Conservation (phyloP, 768 basidiomycete genomes). For the Udeniomyces megalosporus region DNA sequence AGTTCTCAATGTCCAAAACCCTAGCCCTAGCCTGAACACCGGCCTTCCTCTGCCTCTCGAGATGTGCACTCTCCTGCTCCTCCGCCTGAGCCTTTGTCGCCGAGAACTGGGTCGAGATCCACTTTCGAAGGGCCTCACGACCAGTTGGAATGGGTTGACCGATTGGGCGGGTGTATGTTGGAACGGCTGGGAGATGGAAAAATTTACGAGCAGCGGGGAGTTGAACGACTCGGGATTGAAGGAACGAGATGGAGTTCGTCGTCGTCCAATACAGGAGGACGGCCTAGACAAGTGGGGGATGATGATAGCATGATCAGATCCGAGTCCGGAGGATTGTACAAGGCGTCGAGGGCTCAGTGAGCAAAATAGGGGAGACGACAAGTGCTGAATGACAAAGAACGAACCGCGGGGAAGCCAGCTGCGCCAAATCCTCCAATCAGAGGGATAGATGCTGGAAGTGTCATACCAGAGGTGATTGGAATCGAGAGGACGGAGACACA, state of each 20-base stretch:
- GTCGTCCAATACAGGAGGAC: conserved; percentile 44
- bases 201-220: conserved; percentile 32
- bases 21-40: too few relatives aligned
- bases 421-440: conserved; percentile 30
- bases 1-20: too few relatives aligned
- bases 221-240: conserved; percentile 40
- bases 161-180: conserved; percentile 7
- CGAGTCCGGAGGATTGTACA: background rate
- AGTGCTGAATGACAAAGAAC: conserved; percentile 23
- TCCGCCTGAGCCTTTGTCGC: too few relatives aligned
- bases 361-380: background rate
- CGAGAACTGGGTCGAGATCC: too few relatives aligned
- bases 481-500: background rate
- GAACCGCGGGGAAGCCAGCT: conserved; percentile 39
- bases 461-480: conserved; percentile 7
- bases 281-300: conserved; percentile 32
- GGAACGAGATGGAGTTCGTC: conserved; percentile 38
- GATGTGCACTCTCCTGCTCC: too few relatives aligned
- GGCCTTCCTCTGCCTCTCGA: too few relatives aligned
- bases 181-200: conserved; percentile 20
- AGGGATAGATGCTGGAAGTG: conserved; percentile 31
- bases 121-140: too few relatives aligned
- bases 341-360: background rate
- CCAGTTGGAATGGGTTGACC: background rate
- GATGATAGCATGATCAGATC: background rate